Evolutionary conservation across 163 green algal species (phyloP).

Genomic region (Coccomyxa subellipsoidea): DNA sequence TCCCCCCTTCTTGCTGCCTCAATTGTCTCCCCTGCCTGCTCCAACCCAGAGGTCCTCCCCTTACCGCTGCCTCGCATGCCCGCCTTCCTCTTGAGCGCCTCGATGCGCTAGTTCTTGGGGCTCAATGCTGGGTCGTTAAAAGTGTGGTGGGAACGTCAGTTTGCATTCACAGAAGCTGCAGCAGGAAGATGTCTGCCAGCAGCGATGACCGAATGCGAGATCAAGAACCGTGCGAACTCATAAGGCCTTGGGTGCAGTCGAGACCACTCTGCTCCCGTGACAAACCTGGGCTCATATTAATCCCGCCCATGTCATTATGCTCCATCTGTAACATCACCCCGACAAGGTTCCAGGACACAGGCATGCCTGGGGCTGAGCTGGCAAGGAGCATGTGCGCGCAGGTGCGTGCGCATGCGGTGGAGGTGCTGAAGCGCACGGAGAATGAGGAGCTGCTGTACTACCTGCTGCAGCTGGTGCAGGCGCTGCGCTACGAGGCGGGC

Average conservation of each 20-base stretch:
- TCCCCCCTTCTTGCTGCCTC: neutral
- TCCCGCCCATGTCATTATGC: neutral
- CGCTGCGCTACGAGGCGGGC: constrained; percentile 69
- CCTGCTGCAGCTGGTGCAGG: constrained; percentile 93
- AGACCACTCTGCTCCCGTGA: constrained; percentile 3
- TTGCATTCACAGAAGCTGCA: neutral
- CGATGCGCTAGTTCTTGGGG: too few relatives aligned
- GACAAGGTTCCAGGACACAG: too few relatives aligned
- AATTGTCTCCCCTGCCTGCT: too few relatives aligned
- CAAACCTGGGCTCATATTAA: constrained; percentile 2
- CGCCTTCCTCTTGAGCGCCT: too few relatives aligned
- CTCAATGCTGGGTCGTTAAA: too few relatives aligned
- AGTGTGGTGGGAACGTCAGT: too few relatives aligned
- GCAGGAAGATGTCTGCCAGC: neutral
- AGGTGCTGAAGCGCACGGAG: constrained; percentile 62
- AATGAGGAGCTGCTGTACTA: constrained; percentile 90
- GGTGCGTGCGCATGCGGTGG: constrained; percentile 68
- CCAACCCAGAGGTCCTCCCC: too few relatives aligned
- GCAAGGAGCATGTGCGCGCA: too few relatives aligned
- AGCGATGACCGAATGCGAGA: neutral
- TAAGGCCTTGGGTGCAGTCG: constrained; percentile 8
- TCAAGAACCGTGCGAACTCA: neutral
- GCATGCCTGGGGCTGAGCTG: too few relatives aligned
- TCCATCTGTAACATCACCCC: neutral
- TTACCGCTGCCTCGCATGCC: too few relatives aligned